Conservation (phyloP, 2,329 filamentous ascomycete species). For the Xylariomycetidae sp. region DNA sequence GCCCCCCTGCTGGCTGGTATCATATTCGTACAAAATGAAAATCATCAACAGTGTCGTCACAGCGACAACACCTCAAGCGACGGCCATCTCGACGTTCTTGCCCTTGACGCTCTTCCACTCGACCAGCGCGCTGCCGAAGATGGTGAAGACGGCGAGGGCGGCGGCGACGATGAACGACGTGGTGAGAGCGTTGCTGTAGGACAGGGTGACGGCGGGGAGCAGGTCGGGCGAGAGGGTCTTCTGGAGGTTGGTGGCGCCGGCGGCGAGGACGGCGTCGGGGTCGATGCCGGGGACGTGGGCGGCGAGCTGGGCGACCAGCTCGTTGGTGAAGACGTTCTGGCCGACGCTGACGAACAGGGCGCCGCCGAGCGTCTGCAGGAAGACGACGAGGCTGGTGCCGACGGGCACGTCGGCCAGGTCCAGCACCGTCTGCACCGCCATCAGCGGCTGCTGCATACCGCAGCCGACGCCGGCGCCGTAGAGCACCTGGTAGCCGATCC, state of each 20-base stretch:
- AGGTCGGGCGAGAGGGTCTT: constrained; percentile 21
- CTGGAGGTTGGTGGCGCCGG: constrained; percentile 33
- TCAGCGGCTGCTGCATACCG: constrained; percentile 34
- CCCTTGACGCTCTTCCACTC: constrained; percentile 54
- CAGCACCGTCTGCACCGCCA: constrained; percentile 35
- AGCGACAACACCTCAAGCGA: no score
- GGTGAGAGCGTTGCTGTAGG: constrained; percentile 40
- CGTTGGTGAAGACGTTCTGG: constrained; percentile 45
- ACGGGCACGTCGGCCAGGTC: constrained; percentile 22
- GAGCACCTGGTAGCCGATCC: constrained; percentile 39
- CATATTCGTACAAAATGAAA: no score
- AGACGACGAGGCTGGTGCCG: constrained; percentile 29
- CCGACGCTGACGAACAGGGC: constrained; percentile 46
- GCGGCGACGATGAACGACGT: constrained; percentile 37
- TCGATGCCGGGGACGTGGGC: constrained; percentile 30
- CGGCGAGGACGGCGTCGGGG: constrained; percentile 24
- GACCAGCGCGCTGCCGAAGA: constrained; percentile 36
- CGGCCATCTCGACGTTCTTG: constrained; percentile 34
- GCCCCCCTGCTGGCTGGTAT: no score
- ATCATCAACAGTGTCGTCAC: no score
- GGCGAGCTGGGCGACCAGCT: constrained; percentile 33
- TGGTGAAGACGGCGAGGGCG: constrained; percentile 37
- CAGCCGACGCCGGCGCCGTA: constrained; percentile 35
- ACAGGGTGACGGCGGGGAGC: constrained; percentile 29
- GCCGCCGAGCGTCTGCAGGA: constrained; percentile 36